Evolutionary conservation across 129 eudicot species (phyloP).

Genomic region (Deinandra increscens): DNA sequence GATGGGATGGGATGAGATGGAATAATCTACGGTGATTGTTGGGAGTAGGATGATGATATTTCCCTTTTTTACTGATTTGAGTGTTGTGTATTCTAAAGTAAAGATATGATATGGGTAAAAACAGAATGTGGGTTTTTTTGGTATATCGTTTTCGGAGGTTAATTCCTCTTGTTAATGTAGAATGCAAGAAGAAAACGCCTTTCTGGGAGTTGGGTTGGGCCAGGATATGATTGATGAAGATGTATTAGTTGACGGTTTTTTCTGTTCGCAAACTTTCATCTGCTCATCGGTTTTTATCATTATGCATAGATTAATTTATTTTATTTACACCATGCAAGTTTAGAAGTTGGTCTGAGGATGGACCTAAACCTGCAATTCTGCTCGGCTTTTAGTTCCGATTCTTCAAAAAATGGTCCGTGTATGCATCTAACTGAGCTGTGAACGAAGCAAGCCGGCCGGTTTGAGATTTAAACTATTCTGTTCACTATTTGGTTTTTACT

Average conservation of each 20-base stretch:
- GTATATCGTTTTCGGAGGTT: slow-evolving; percentile 22
- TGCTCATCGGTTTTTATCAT: too few species aligned
- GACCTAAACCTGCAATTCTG: too few species aligned
- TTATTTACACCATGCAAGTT: too few species aligned
- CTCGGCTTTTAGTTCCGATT: too few species aligned
- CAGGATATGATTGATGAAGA: slow-evolving; percentile 17
- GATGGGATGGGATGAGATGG: too few species aligned
- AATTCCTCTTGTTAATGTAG: slow-evolving; percentile 29
- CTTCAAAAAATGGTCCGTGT: too few species aligned
- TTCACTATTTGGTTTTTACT: too few species aligned
- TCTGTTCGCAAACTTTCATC: slow-evolving; percentile 8
- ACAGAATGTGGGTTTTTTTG: slow-evolving; percentile 19
- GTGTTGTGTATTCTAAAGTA: slow-evolving; percentile 38
- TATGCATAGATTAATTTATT: too few species aligned
- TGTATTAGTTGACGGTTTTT: slow-evolving; percentile 19
- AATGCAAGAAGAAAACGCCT: slow-evolving; percentile 26
- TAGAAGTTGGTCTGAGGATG: too few species aligned
- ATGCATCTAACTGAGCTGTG: too few species aligned
- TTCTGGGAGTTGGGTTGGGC: slow-evolving; percentile 6
- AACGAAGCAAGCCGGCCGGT: too few species aligned
- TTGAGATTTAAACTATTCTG: too few species aligned
- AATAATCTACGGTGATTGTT: slow-evolving; percentile 30
- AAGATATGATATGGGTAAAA: slow-evolving; percentile 28
- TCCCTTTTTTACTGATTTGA: slow-evolving; percentile 1
- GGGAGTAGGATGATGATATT: slow-evolving; percentile 17